These are phyloP conservation scores for Pseudogymnoascus pannorum DNA, from an alignment of 2,329 filamentous ascomycete genomes.

Conservation along the genomic window DNA sequence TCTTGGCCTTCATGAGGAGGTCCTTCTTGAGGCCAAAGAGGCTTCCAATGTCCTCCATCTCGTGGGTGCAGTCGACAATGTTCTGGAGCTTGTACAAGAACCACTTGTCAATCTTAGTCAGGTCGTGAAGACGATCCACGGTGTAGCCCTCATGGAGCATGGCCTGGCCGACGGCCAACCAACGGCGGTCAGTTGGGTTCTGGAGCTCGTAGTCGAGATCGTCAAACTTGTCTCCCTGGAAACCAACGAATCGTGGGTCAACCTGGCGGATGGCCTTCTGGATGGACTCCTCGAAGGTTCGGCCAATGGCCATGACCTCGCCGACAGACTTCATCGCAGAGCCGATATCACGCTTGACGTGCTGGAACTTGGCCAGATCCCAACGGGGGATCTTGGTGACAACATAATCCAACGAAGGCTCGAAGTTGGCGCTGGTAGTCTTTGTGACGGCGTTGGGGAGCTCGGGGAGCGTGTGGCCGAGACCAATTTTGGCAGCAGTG, in stretches of 20 bases:
- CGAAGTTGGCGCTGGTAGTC: constrained; percentile 98
- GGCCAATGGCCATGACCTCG: constrained; percentile 98
- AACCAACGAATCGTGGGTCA: constrained; percentile 83
- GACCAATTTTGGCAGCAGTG: constrained; percentile 94
- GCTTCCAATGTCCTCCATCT: constrained; percentile 76
- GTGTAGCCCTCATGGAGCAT: constrained; percentile 97
- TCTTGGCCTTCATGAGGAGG: constrained; percentile 85
- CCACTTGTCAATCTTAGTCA: constrained; percentile 99
- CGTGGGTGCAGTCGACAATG: constrained; percentile 82
- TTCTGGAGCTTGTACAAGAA: constrained; percentile 98
- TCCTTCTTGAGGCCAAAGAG: constrained; percentile 83
- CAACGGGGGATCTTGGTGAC: constrained; percentile 98
- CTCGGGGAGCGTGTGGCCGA: constrained; percentile 90
- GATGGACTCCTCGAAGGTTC: constrained; percentile 97
- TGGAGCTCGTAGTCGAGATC: constrained; percentile 82
- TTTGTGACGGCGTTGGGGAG: constrained; percentile 97
- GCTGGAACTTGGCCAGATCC: constrained; percentile 98
- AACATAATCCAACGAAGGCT: constrained; percentile 94
- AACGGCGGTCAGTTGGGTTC: constrained; percentile 92
- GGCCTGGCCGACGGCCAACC: constrained; percentile 94
- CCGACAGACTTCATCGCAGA: constrained; percentile 99
- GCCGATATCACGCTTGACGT: constrained; percentile 94
- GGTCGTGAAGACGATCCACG: constrained; percentile 82
- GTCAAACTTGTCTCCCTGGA: constrained; percentile 93
- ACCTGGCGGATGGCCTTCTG: constrained; percentile 98